Base-by-base conservation (phyloP, 1,139 yeast genomes). In the Kodamaea ohmeri region DNA sequence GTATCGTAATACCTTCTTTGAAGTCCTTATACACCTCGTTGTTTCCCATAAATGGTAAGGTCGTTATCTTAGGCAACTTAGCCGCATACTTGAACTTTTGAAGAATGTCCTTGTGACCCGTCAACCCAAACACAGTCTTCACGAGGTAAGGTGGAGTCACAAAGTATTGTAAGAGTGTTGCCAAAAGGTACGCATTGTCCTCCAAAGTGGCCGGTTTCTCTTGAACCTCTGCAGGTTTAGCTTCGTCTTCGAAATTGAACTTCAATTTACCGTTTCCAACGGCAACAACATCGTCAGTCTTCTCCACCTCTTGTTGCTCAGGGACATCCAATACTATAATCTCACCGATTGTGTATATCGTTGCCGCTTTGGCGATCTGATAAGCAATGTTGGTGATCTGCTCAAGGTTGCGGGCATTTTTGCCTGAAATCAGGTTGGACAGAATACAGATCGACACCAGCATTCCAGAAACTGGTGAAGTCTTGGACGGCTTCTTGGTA, bases 71-170 rank as follows among this genome's bases (percentile, higher is more conserved):
- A 28, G 96, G 96, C 45, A 84, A 67, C 47, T 74, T 78, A 32
- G 69, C 66, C 1, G 96, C 96, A 48, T 78, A 71, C 42, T 73
- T 74, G 58, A 86, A 80, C 48, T 80, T 73, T 24, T 46, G 43
- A 34, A 46, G 40, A 14, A 50, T 45, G 37, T 67, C 63, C 41
- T 71, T 69, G 45, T 53, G 56, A 3, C 40, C 44, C 2, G 43
- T 40, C 33, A 56, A 52, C 42, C 49, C 53, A 61, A 89, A 85
- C 7, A 83, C 71, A 1, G 81, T 63, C 45, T 80, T 79, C 17
- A 83, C 74, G 28, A 89, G 67, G 53, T 89, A 87, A 35, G 90
- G 86, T 1, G 97, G 97, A 0, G 97, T 89, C 12, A 89, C 78
- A 52, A 87, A 87, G 54, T 68, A 89, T 55, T 88, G 96, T 38